These are phyloP conservation scores for Clarireedia monteithiana DNA, from an alignment of 2,329 filamentous ascomycete genomes.

Conservation along the genomic window DNA sequence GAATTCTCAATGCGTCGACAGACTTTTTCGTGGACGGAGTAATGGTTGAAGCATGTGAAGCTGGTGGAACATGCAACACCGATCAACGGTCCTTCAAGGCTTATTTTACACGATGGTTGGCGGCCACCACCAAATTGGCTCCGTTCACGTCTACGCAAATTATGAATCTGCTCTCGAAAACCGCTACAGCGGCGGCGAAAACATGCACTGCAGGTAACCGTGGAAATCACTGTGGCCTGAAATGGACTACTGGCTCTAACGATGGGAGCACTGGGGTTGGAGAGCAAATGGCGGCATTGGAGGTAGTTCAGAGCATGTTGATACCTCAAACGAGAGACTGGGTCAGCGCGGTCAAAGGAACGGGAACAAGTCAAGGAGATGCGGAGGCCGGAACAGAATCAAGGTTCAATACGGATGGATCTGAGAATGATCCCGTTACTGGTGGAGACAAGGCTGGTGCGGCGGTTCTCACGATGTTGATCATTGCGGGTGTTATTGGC, in stretches of 20 bases:
- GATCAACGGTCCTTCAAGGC: constrained; percentile 59
- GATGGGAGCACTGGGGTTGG: constrained; percentile 40
- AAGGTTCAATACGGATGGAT: not conserved
- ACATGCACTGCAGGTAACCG: constrained; percentile 52
- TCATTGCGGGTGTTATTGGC: constrained; percentile 43
- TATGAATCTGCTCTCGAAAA: constrained; percentile 43
- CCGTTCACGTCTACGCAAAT: constrained; percentile 45
- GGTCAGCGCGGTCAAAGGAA: constrained; percentile 40
- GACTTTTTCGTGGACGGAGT: constrained; percentile 29
- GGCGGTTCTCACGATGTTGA: constrained; percentile 51
- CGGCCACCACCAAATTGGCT: constrained; percentile 47
- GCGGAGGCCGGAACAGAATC: constrained; percentile 16
- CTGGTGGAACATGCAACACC: constrained; percentile 47
- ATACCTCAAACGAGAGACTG: constrained; percentile 27
- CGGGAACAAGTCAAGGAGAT: constrained; percentile 43
- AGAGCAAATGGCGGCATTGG: constrained; percentile 53
- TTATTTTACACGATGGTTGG: constrained; percentile 54
- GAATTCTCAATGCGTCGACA: constrained; percentile 29
- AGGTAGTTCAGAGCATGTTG: constrained; percentile 30
- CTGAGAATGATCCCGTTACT: constrained; percentile 20
- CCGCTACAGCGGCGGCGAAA: constrained; percentile 51
- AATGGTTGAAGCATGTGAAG: constrained; percentile 57
- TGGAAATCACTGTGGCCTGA: constrained; percentile 56
- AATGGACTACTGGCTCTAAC: constrained; percentile 42
- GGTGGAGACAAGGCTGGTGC: constrained; percentile 61